These are phyloP conservation scores for Aurantiochytrium sp. DNA, from an alignment of 108 stramenopile species.

Conservation along the genomic window DNA sequence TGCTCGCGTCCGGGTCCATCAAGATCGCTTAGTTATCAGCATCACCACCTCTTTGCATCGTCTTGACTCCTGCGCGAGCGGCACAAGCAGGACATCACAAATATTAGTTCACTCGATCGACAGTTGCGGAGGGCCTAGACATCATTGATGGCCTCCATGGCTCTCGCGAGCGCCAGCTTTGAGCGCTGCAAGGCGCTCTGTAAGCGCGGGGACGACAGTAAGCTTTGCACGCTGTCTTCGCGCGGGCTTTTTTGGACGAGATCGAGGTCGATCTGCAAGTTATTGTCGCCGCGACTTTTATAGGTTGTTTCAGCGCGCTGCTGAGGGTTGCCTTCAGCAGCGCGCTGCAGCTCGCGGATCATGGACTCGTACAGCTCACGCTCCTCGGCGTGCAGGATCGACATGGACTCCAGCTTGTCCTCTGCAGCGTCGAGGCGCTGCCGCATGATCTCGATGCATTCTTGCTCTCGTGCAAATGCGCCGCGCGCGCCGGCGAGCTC, in stretches of 20 bases:
- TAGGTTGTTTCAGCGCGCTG: too few relatives aligned
- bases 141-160: constrained; percentile 26
- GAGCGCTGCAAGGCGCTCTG: neutral
- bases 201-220: neutral
- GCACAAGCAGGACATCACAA: neutral
- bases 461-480: neutral
- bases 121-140: neutral
- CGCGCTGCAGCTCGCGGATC: neutral
- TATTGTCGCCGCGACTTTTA: too few relatives aligned
- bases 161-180: constrained; percentile 2
- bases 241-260: neutral
- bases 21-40: neutral
- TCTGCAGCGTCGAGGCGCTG: constrained; percentile 11
- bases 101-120: too few relatives aligned
- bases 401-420: neutral
- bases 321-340: too few relatives aligned
- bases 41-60: neutral
- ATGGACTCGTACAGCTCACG: neutral
- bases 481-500: neutral
- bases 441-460: neutral
- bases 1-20: neutral
- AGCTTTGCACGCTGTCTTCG: neutral
- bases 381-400: neutral
- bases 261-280: neutral
- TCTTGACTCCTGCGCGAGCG: neutral